These are phyloP conservation scores for Solanum medicagineum DNA, from an alignment of 257 asterid genomes.

Conservation along the genomic window DNA sequence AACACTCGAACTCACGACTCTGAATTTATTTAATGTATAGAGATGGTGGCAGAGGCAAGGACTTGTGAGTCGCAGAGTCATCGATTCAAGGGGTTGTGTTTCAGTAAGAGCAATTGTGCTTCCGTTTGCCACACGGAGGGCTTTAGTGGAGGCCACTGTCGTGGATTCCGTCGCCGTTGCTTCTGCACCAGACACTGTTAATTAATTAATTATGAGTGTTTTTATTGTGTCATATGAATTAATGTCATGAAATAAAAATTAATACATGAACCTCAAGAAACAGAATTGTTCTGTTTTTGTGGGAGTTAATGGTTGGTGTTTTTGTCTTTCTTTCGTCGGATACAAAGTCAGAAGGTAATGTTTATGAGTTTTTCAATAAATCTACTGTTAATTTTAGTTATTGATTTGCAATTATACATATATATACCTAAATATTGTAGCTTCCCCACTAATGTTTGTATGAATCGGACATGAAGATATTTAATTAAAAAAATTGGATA, in stretches of 20 bases:
- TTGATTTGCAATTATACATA: no score
- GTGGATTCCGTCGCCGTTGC: conserved; percentile 41
- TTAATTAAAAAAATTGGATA: no score
- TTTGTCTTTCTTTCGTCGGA: no score
- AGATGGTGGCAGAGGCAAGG: conserved; percentile 31
- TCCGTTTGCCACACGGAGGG: conserved; percentile 26
- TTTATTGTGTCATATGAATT: not conserved
- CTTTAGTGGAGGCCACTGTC: conserved; percentile 21
- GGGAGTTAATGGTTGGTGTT: not conserved
- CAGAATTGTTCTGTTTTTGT: not conserved
- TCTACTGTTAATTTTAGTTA: no score
- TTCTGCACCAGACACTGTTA: conserved; percentile 31
- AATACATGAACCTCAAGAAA: not conserved
- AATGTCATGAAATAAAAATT: not conserved
- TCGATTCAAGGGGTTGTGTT: conserved; percentile 21
- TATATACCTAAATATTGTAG: no score
- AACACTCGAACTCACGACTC: not conserved
- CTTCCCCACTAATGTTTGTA: no score
- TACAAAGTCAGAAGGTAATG: no score
- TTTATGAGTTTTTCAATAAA: no score
- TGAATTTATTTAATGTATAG: not conserved
- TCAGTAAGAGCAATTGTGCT: conserved; percentile 20
- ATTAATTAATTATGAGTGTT: not conserved
- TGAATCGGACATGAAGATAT: no score
- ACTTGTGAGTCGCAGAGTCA: conserved; percentile 24